Conservation (phyloP, 1,284 basidiomycete genomes). For the Pascua guehoae region DNA sequence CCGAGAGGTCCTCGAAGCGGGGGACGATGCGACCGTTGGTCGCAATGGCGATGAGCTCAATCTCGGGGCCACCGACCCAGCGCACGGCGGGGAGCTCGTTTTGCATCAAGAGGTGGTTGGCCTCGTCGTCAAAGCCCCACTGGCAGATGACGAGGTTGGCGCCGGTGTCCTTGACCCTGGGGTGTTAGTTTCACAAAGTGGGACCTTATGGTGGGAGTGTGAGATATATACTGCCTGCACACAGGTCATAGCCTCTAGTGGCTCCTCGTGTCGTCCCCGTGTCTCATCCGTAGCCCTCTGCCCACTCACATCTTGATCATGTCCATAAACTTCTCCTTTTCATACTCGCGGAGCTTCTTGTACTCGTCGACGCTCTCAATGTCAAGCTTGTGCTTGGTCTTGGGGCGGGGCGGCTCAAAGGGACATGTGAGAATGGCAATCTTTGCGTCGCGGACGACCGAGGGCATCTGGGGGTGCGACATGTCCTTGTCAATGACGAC, state of each 20-base stretch:
- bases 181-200: constrained; percentile 2
- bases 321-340: constrained; percentile 90
- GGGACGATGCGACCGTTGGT: constrained; percentile 98
- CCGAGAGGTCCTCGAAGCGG: constrained; percentile 89
- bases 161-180: constrained; percentile 92
- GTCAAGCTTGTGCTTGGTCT: constrained; percentile 99
- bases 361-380: constrained; percentile 98
- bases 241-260: no score
- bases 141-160: constrained; percentile 99
- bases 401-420: constrained; percentile 96
- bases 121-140: constrained; percentile 99
- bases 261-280: no score
- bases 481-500: constrained; percentile 99
- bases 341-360: constrained; percentile 89
- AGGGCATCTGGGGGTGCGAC: constrained; percentile 98
- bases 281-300: no score
- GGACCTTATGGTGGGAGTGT: no score
- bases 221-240: no score
- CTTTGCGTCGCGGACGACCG: constrained; percentile 77
- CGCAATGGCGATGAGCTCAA: constrained; percentile 98
- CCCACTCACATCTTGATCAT: constrained; percentile 80
- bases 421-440: constrained; percentile 97
- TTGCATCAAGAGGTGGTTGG: constrained; percentile 96
- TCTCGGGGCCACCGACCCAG: constrained; percentile 99
- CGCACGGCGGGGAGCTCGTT: constrained; percentile 96